phyloP scores from a whole-genome alignment of 768 basidiomycete species.

The Panaeolus papilionaceus region DNA sequence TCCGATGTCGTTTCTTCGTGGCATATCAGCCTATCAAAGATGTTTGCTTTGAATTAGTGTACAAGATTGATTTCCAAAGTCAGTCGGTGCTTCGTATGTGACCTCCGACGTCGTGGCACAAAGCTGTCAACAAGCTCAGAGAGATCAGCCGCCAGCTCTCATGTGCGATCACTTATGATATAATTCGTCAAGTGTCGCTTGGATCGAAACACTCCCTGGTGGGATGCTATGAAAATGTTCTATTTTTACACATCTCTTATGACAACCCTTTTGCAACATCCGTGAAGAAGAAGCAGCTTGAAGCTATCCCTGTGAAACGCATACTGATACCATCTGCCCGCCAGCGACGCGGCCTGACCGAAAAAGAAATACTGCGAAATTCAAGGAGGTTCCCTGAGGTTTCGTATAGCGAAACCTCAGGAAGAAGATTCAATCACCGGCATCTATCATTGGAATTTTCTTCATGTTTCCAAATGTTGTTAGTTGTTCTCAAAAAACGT shows the following conservation, averaged over 20 bases:
- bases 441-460: background rate
- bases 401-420: background rate
- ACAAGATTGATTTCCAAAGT: background rate
- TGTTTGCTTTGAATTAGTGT: background rate
- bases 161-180: background rate
- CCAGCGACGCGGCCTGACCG: background rate
- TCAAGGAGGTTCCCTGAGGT: constrained; percentile 8
- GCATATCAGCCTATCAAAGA: background rate
- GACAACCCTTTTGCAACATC: constrained; percentile 2
- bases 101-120: background rate
- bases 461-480: background rate
- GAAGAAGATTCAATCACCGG: background rate
- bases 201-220: constrained; percentile 6
- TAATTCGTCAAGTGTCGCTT: background rate
- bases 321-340: background rate
- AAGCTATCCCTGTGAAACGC: background rate
- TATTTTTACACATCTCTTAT: constrained; percentile 11
- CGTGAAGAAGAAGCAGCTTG: background rate
- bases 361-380: background rate
- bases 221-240: constrained; percentile 3
- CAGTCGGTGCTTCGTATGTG: background rate
- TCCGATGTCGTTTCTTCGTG: background rate
- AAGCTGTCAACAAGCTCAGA: background rate
- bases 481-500: background rate
- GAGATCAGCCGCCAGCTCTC: background rate